Base-by-base conservation (phyloP, 1,284 basidiomycete genomes). In the Vanrija pseudolonga region DNA sequence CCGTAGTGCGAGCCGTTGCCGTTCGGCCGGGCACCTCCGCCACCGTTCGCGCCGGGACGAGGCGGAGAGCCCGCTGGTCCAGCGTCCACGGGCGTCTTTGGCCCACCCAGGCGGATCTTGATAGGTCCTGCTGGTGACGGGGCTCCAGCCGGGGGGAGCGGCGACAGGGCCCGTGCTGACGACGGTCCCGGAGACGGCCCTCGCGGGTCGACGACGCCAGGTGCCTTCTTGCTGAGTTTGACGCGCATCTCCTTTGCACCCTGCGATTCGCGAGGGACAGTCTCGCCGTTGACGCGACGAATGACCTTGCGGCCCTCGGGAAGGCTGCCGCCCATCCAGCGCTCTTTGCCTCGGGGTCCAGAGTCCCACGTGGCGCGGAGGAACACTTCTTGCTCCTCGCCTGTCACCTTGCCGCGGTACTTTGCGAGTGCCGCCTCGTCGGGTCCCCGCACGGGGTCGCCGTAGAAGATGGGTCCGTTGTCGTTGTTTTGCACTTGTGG, bases 311-410 rank as follows among this genome's bases (percentile, higher is more conserved):
- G 63, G 14, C 72, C 72, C 6, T 53, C 50, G 2, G 71, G 72
- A 19, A 74, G 56, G 20, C 50, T 53, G 5, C 59, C 64, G 18
- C 59, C 56, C 9, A 55, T 43, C 61, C 58, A 74, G 26, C 66
- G 66, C 2, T 69, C 67, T 3, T 44, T 32, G 9, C 72, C 70
- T 32, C 57, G 57, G 3, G 67, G 66, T 12, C 69, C 68, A 14
- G 59, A 53, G 50, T 71, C 68, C 71, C 71, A 73, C 11, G 72
- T 74, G 5, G 67, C 62, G 17, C 62, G 55, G 19, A 70, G 58
- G 15, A 49, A 61, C 22, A 57, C 53, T 43, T 59, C 59, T 4
- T 50, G 32, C 36, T 66, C 55, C 17, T 56, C 54, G 38, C 65
- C 62, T 4, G 44, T 45, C 5, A 60, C 60, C 50, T 71, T 74